A percentile compares a stretch with the other conserved stretches of the same genome.
Conservation (phyloP, 805 yeast species). For the Myxozyma kluyveri region DNA sequence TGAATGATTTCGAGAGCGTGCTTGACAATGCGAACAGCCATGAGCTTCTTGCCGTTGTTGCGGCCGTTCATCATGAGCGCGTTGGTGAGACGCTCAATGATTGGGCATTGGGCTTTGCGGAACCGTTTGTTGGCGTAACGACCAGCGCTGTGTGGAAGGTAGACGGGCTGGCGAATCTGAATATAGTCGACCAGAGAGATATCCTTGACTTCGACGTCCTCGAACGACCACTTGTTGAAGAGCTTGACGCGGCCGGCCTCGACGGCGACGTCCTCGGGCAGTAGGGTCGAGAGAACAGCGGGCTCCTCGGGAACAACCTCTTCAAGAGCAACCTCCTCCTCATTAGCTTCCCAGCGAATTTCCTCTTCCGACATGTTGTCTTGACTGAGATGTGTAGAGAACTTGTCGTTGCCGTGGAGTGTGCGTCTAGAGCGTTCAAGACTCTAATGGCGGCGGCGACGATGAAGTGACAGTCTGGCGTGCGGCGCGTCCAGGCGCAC, state of each 20-base stretch:
- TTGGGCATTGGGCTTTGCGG: conserved; percentile 99
- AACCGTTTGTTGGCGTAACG: conserved; percentile 99
- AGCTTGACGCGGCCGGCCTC: conserved; percentile 95
- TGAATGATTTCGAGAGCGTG: conserved; percentile 97
- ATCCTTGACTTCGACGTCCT: conserved; percentile 96
- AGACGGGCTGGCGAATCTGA: conserved; percentile 96
- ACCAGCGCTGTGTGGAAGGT: conserved; percentile 99
- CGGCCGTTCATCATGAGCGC: conserved; percentile 99
- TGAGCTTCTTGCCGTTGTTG: conserved; percentile 99
- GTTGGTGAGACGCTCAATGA: conserved; percentile 98
- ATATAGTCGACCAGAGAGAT: conserved; percentile 97
- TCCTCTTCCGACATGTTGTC: no score
- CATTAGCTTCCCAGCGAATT: conserved; percentile 18
- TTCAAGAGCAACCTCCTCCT: conserved; percentile 18
- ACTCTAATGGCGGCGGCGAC: no score
- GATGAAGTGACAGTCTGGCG: no score
- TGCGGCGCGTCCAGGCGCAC: no score
- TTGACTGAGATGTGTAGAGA: no score
- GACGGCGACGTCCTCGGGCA: conserved; percentile 94
- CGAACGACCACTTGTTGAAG: conserved; percentile 99
- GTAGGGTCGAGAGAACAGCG: conserved; percentile 60
- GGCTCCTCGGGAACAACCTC: conserved; percentile 20
- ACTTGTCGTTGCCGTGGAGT: no score
- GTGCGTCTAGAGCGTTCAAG: no score
- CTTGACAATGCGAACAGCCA: conserved; percentile 99